Evolutionary conservation across 1,284 basidiomycete species (phyloP).

Genomic region (Neotropicomus parvogracilis): DNA sequence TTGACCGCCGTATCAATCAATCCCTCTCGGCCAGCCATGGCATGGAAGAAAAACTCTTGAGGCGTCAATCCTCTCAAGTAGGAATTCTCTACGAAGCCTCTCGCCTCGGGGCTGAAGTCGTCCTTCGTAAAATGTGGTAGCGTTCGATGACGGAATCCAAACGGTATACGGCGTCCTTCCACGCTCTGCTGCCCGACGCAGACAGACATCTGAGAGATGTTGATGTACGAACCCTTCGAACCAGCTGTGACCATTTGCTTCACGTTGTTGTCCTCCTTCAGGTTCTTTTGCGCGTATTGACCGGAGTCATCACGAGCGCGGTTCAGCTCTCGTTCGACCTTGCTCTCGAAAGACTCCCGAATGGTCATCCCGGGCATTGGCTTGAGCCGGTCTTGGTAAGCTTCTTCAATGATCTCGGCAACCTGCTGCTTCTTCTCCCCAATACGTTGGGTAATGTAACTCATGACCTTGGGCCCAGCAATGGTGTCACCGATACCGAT

Average conservation of each 20-base stretch:
- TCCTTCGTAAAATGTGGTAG: constrained; percentile 98
- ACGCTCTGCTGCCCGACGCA: constrained; percentile 99
- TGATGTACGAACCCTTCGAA: constrained; percentile 98
- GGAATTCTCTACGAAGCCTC: constrained; percentile 99
- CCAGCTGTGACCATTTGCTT: constrained; percentile 99
- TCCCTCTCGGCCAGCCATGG: too few species aligned
- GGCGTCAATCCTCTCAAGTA: constrained; percentile 96
- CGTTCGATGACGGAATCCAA: constrained; percentile 95
- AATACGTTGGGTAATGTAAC: constrained; percentile 81
- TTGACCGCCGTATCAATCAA: too few species aligned
- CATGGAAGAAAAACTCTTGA: constrained; percentile 99
- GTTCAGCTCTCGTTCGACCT: constrained; percentile 90
- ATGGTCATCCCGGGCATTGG: constrained; percentile 97
- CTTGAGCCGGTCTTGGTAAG: constrained; percentile 81
- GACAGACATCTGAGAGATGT: constrained; percentile 99
- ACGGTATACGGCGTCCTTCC: constrained; percentile 97
- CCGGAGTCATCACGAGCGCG: constrained; percentile 94
- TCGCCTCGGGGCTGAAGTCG: constrained; percentile 97
- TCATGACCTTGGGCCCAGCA: constrained; percentile 88
- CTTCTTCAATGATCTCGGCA: constrained; percentile 67
- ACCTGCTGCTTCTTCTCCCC: constrained; percentile 79
- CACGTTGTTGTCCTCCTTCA: constrained; percentile 99
- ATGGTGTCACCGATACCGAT: constrained; percentile 99
- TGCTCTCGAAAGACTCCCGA: constrained; percentile 95
- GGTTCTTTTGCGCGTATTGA: constrained; percentile 90